A percentile compares a stretch with the other conserved stretches of the same genome.
Evolutionary conservation across 1,284 basidiomycete species (phyloP).

Genomic region (Ceratorhiza oryzae-sativae): DNA sequence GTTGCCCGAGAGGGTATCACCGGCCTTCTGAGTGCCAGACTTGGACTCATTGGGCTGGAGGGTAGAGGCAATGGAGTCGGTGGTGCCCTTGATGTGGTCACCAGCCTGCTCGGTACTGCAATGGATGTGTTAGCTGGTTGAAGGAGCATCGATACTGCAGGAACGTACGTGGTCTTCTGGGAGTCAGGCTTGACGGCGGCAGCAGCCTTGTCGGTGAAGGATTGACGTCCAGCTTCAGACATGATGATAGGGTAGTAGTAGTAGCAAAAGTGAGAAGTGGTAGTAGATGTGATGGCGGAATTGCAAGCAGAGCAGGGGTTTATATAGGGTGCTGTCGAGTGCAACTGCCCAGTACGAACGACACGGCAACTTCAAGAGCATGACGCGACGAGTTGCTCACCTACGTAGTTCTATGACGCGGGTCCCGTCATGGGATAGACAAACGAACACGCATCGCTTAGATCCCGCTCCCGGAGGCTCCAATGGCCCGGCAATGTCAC

Average conservation of each 20-base stretch:
- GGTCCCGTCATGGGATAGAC: background rate
- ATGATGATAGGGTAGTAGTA: conserved; percentile 39
- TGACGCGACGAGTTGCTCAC: background rate
- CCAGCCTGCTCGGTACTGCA: conserved; percentile 51
- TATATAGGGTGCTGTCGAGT: conserved; percentile 7
- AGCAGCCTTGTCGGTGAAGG: conserved; percentile 60
- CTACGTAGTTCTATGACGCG: conserved; percentile 34
- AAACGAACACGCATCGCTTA: background rate
- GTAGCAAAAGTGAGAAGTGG: conserved; percentile 1
- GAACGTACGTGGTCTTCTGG: conserved; percentile 61
- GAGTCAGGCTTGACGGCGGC: conserved; percentile 61
- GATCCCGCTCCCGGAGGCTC: background rate
- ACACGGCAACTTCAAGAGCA: background rate
- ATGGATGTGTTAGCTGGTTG: background rate
- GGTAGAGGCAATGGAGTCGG: conserved; percentile 50
- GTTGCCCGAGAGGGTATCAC: conserved; percentile 61
- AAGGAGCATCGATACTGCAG: background rate
- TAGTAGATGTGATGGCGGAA: conserved; percentile 14
- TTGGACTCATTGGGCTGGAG: conserved; percentile 53
- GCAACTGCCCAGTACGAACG: conserved; percentile 4
- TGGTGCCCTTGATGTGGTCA: conserved; percentile 51
- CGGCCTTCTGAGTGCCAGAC: conserved; percentile 52
- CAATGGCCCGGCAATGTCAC: background rate
- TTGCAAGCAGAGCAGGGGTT: background rate
- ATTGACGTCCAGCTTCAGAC: conserved; percentile 54